A percentile compares a stretch with the other conserved stretches of the same genome.
Evolutionary conservation across 768 basidiomycete species (phyloP).

Genomic region (Lyophyllum decastes): DNA sequence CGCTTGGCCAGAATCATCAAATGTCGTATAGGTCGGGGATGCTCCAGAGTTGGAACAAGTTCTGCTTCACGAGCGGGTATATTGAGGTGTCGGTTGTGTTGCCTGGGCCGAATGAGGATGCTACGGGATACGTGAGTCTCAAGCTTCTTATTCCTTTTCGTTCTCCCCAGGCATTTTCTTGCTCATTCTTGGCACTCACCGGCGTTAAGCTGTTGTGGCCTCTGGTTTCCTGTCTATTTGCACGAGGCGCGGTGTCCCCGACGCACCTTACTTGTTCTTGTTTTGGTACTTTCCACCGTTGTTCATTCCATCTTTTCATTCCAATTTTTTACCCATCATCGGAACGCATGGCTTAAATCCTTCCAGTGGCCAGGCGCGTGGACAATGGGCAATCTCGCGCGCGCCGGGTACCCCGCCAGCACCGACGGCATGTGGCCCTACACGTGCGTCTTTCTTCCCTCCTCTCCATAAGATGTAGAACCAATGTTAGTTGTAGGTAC

Average conservation of each 20-base stretch:
- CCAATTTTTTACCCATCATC: too few relatives aligned
- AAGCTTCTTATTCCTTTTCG: not conserved
- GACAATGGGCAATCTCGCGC: conserved; percentile 87
- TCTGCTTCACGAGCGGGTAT: conserved; percentile 82
- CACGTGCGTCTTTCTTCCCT: conserved; percentile 42
- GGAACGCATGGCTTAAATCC: too few relatives aligned
- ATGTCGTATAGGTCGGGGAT: conserved; percentile 72
- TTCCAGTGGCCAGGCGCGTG: conserved; percentile 81
- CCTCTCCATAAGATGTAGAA: too few relatives aligned
- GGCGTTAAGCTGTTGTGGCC: too few relatives aligned
- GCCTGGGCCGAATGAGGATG: conserved; percentile 57
- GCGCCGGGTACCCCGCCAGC: conserved; percentile 78
- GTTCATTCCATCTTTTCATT: too few relatives aligned
- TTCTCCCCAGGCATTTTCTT: too few relatives aligned
- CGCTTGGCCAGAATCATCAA: conserved; percentile 48
- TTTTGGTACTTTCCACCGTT: too few relatives aligned
- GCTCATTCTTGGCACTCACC: too few relatives aligned
- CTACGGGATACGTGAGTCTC: conserved; percentile 46
- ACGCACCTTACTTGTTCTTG: too few relatives aligned
- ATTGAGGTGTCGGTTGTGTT: conserved; percentile 69
- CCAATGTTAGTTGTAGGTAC: conserved; percentile 37
- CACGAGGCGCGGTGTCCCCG: too few relatives aligned
- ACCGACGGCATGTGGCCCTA: conserved; percentile 88
- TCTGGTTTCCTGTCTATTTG: too few relatives aligned
- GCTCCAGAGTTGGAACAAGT: conserved; percentile 91